Percentiles rank a stretch among this genome's conserved stretches.
Evolutionary conservation across 2,329 filamentous ascomycete species (phyloP).

Genomic region (Tolypocladium inflatum): DNA sequence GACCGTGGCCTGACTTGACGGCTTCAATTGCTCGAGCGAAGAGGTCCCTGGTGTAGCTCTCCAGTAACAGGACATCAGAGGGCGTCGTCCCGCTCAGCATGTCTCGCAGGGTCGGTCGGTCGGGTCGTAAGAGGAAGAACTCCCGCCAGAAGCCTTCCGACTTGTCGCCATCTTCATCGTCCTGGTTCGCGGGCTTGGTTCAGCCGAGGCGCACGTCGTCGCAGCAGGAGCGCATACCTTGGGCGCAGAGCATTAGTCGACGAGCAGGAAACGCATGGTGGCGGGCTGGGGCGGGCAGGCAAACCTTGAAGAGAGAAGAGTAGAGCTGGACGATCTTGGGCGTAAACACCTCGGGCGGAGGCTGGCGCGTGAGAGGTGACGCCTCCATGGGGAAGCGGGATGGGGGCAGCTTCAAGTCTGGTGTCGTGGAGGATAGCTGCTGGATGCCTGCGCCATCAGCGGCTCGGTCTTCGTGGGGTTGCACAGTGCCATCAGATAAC

Average conservation of each 20-base stretch:
- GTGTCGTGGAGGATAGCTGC: neutral
- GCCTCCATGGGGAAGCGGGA: slow-evolving; percentile 54
- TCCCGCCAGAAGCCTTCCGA: slow-evolving; percentile 93
- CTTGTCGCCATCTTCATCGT: slow-evolving; percentile 58
- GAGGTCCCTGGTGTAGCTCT: slow-evolving; percentile 70
- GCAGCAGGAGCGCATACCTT: slow-evolving; percentile 14
- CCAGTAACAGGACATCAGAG: slow-evolving; percentile 66
- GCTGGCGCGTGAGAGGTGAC: slow-evolving; percentile 89
- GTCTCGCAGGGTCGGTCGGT: slow-evolving; percentile 56
- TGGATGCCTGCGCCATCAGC: neutral
- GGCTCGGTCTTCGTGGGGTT: neutral
- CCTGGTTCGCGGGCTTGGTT: slow-evolving; percentile 29
- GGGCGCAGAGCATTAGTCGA: slow-evolving; percentile 4
- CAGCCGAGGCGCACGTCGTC: slow-evolving; percentile 14
- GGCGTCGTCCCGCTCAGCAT: slow-evolving; percentile 63
- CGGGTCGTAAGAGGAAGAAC: slow-evolving; percentile 84
- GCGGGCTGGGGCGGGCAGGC: slow-evolving; percentile 5
- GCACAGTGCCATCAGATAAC: neutral
- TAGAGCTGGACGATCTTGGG: slow-evolving; percentile 92
- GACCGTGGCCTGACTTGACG: slow-evolving; percentile 50
- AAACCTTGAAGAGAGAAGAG: slow-evolving; percentile 69
- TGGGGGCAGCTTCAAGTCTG: neutral
- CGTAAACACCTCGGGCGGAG: slow-evolving; percentile 80
- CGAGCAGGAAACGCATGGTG: slow-evolving; percentile 3
- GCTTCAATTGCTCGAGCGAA: slow-evolving; percentile 64